A percentile compares a stretch with the other conserved stretches of the same genome.
Conservation (phyloP, 2,329 filamentous ascomycete genomes). For the Botrytis paeoniae region DNA sequence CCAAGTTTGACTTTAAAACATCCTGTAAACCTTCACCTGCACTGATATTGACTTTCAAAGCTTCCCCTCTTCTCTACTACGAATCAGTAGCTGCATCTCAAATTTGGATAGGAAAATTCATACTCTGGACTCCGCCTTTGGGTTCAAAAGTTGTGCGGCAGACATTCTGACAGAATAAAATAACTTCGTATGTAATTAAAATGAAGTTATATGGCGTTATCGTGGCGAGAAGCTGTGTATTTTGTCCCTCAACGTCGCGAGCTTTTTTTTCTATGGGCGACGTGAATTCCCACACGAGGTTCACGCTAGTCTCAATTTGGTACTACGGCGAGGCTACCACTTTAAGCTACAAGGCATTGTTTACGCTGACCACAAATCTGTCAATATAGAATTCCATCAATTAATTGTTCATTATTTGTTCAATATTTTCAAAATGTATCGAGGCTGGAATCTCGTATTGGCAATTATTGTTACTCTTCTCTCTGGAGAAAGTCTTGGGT, state of each 20-base stretch:
- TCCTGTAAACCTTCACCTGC: conserved; percentile 90
- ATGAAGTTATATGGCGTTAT: conserved; percentile 13
- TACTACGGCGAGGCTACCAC: conserved; percentile 8
- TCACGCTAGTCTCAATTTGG: conserved; percentile 15
- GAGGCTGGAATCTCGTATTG: conserved; percentile 28
- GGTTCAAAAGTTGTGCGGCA: conserved; percentile 95
- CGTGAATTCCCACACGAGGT: conserved; percentile 19
- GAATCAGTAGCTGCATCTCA: conserved; percentile 34
- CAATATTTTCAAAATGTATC: conserved; percentile 29
- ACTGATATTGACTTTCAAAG: conserved; percentile 92
- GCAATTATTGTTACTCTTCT: conserved; percentile 27
- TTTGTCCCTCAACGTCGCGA: conserved; percentile 18
- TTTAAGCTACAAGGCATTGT: background rate
- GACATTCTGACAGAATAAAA: conserved; percentile 62
- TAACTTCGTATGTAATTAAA: conserved; percentile 21
- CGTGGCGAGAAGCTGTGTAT: conserved; percentile 3
- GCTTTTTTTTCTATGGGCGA: conserved; percentile 20
- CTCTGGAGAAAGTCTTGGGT: conserved; percentile 29
- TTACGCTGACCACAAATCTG: background rate
- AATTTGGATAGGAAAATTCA: conserved; percentile 40
- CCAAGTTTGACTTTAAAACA: conserved; percentile 95
- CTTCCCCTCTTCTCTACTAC: conserved; percentile 86
- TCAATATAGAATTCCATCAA: conserved; percentile 1
- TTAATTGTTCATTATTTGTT: background rate
- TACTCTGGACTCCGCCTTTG: conserved; percentile 97